Evolutionary conservation across 2,329 filamentous ascomycete species (phyloP).

Genomic region (Scedosporium boydii): DNA sequence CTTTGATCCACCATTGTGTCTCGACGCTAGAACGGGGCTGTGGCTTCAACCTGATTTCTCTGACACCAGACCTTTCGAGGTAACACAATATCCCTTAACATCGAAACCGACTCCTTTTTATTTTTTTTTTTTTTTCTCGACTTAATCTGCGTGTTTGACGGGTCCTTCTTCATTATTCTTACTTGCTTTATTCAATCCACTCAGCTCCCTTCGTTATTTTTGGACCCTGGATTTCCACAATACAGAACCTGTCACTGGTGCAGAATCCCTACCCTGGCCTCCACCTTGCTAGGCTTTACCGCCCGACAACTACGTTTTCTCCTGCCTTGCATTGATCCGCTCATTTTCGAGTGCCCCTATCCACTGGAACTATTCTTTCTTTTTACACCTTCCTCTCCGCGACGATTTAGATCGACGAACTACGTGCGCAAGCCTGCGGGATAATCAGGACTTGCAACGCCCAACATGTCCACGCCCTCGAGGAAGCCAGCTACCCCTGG

Average conservation of each 20-base stretch:
- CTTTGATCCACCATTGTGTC: neutral
- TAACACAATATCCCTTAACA: neutral
- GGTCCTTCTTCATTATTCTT: neutral
- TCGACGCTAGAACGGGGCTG: neutral
- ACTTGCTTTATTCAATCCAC: neutral
- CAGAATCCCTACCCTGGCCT: too few species aligned
- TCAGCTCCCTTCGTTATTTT: neutral
- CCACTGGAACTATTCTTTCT: neutral
- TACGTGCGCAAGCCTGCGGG: too few species aligned
- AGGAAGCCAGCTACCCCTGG: conserved; percentile 4
- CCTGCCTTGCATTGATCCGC: too few species aligned
- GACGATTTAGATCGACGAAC: too few species aligned
- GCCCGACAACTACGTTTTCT: too few species aligned
- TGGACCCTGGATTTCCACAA: too few species aligned
- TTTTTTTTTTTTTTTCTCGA: neutral
- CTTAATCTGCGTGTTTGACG: neutral
- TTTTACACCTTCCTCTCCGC: neutral
- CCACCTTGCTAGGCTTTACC: too few species aligned
- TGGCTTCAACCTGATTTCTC: conserved; percentile 1
- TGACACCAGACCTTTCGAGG: neutral
- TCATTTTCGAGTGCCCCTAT: neutral
- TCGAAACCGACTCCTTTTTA: neutral
- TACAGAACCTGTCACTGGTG: too few species aligned
- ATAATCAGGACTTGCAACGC: neutral
- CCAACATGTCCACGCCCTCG: conserved; percentile 4